Evolutionary conservation across 2,329 filamentous ascomycete genomes (phyloP).

Genomic region (Diaporthe ilicicola): DNA sequence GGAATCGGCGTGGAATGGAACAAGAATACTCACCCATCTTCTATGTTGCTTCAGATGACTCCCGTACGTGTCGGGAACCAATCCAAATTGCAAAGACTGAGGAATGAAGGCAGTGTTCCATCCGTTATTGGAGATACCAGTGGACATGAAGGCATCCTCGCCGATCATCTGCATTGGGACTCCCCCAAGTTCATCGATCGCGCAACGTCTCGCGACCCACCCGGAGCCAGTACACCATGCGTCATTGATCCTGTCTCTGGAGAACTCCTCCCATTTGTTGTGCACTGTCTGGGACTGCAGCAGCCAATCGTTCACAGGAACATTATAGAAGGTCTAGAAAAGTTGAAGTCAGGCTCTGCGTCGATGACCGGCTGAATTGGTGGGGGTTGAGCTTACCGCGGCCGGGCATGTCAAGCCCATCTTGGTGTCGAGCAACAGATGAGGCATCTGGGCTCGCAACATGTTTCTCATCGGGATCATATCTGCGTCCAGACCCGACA

Average conservation of each 20-base stretch:
- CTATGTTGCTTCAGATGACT: slow-evolving; percentile 66
- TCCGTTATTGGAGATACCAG: slow-evolving; percentile 64
- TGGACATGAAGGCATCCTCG: slow-evolving; percentile 69
- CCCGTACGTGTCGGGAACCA: slow-evolving; percentile 64
- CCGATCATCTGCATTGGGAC: slow-evolving; percentile 67
- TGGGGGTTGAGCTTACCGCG: slow-evolving; percentile 46
- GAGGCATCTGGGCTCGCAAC: slow-evolving; percentile 67
- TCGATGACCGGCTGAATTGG: background rate
- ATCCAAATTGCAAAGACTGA: slow-evolving; percentile 68
- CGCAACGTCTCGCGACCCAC: slow-evolving; percentile 66
- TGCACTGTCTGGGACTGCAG: slow-evolving; percentile 31
- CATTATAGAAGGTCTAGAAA: slow-evolving; percentile 65
- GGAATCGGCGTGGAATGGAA: too few species aligned
- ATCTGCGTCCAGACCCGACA: slow-evolving; percentile 72
- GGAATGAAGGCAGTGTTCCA: slow-evolving; percentile 70
- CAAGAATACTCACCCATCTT: slow-evolving; percentile 52
- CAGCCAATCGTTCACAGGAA: slow-evolving; percentile 63
- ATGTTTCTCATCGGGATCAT: slow-evolving; percentile 72
- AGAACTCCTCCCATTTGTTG: slow-evolving; percentile 13
- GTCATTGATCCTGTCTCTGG: slow-evolving; percentile 41
- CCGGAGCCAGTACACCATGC: slow-evolving; percentile 74
- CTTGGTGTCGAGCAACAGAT: slow-evolving; percentile 64
- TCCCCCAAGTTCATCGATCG: slow-evolving; percentile 68
- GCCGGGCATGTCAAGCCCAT: slow-evolving; percentile 68
- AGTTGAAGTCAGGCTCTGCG: slow-evolving; percentile 1